A percentile compares a stretch with the other conserved stretches of the same genome.
Evolutionary conservation across 257 asterid genomes (phyloP).

Genomic region (Ehretia macrophylla): DNA sequence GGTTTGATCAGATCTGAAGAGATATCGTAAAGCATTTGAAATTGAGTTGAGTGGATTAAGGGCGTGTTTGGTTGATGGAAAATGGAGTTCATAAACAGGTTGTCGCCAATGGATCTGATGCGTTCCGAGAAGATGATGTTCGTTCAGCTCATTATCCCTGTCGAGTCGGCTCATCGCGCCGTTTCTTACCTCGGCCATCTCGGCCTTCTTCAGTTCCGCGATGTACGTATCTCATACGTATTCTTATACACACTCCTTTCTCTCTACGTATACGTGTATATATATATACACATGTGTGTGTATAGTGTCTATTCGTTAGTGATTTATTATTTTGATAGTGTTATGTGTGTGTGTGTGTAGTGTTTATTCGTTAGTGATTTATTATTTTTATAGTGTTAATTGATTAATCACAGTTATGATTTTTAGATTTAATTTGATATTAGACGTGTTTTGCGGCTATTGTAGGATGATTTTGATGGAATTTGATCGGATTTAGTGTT

Average conservation of each 20-base stretch:
- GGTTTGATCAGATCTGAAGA: slow-evolving; percentile 36
- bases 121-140: slow-evolving; percentile 96
- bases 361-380: background rate
- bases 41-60: background rate
- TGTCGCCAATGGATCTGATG: slow-evolving; percentile 96
- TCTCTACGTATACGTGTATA: background rate
- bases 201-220: slow-evolving; percentile 94
- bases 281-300: background rate
- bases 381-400: background rate
- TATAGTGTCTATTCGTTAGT: background rate
- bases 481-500: no score
- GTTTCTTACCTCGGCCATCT: slow-evolving; percentile 86
- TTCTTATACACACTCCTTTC: background rate
- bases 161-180: slow-evolving; percentile 95
- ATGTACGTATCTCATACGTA: slow-evolving; percentile 44
- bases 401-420: background rate
- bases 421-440: background rate
- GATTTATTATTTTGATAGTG: background rate
- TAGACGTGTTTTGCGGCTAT: no score
- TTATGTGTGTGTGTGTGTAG: background rate
- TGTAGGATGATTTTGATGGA: no score
- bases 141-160: slow-evolving; percentile 90
- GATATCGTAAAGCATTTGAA: background rate
- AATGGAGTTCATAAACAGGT: slow-evolving; percentile 70
- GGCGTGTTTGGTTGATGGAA: slow-evolving; percentile 34